Base-by-base conservation (phyloP, 1,284 basidiomycete species). In the Trichosporon asahii region DNA sequence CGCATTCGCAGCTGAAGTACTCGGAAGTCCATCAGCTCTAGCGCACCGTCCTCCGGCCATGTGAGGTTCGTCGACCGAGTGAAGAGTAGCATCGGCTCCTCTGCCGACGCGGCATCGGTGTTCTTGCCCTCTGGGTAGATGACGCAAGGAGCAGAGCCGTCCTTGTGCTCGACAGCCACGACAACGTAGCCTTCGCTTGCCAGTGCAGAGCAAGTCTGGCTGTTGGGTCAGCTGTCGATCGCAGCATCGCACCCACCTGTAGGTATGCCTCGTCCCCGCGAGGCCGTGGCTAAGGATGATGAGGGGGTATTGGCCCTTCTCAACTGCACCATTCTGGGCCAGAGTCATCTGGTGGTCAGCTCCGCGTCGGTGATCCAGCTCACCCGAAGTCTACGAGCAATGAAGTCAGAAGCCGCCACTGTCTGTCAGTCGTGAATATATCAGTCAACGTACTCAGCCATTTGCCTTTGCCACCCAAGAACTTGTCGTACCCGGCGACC, bases 261-360 rank as follows among this genome's bases (percentile, higher is more conserved):
- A 93, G 0, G 88, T 87, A 0, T 88, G 90, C 25, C 88, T 84
- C 53, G 87, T 88, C 0, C 91, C 92, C n/a, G 88, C 89, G 12
- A 94, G 85, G 21, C 92, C 92, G 83, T 93, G 92, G 18, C 90
- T 91, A 82, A 93, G 93, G 61, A 93, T 86, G 33, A 92, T 87
- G 15, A 93, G 85, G 0, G 91, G 90, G 88, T 90, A 91, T 57
- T 9, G 18, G 57, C 57, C 57, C 27, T 31, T n/a, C 57, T 61
- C 57, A 15, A 33, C 27, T 12, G 27, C 18, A 3, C 29, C 57
- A 14, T 61, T 61, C 57, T n/a, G 27, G 11, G 57, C 57, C 7
- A 61, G 29, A 3, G 57, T 61, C 57, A 61, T 61, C 57, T 61
- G 18, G 6, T 9, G 25, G 57, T 61, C 18, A 61, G 57, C n/a